Evolutionary conservation across 2,329 filamentous ascomycete species (phyloP), one percentile per base, ranked within the genome.

Genomic region (Teratosphaeria viscida): DNA sequence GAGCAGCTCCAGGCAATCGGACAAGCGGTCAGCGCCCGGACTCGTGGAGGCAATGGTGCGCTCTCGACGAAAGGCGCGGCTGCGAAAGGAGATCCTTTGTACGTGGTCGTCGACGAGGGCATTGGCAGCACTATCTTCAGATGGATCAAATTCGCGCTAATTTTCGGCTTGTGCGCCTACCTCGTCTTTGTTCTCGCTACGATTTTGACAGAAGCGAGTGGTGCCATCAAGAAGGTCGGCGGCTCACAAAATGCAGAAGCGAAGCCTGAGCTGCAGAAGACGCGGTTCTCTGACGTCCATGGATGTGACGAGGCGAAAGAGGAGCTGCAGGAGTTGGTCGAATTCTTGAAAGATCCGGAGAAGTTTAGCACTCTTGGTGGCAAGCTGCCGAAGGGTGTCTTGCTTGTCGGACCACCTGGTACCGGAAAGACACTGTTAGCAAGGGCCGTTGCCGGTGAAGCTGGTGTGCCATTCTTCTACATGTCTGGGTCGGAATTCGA

Each of bases 401-500:
- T 99, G 56, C 83, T 99, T 27, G 90, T 96, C 70, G 94, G 94
- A 0, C 94, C 94, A 71, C 94, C 94, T 57, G 94, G 94, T 78
- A 99, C 94, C 62, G 94, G 94, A 77, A 99, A 99, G 78, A 99
- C 94, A 12, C 83, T 99, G 49, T 83, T 99, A 62, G 94, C 94
- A 63, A 87, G 94, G 69, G 95, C 94, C 59, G 94, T 99, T 62
- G 94, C 94, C 55, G 94, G 94, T 57, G 94, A 99, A 78, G 92
- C 94, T 58, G 94, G 92, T 59, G 94, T 99, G 19, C 94, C 94
- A 1, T 99, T 99, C 81, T 99, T 97, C 81, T 99, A 96, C 82
- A 97, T 99, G 92, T 99, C 94, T 70, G 94, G 94, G 56, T 95
- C 90, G 60, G 94, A 99, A 74, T 99, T 99, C 71, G 94, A 99